Evolutionary conservation across 495 filamentous ascomycete genomes (phyloP).

Genomic region (Xylaria flabelliformis): DNA sequence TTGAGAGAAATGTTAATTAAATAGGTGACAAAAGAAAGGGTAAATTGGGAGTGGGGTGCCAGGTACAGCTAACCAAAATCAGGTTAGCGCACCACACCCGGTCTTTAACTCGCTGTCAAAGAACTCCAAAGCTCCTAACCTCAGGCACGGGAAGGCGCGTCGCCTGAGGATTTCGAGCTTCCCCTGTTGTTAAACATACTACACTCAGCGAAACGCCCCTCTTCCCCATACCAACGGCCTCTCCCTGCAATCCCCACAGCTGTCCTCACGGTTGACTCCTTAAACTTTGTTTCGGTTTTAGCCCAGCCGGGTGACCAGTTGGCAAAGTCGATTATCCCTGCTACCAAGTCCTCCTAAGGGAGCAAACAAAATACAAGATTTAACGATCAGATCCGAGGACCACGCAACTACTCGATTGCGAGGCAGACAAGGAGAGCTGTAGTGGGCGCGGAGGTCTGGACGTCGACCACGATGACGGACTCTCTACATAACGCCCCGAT

Average conservation of each 20-base stretch:
- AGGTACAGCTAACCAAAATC: slow-evolving; percentile 8
- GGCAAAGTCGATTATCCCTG: neutral
- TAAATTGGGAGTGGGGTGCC: neutral
- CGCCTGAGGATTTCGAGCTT: slow-evolving; percentile 36
- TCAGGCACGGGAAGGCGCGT: slow-evolving; percentile 37
- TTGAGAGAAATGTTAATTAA: neutral
- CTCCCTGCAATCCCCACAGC: neutral
- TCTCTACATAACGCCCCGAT: slow-evolving; percentile 95
- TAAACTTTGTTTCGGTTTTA: neutral
- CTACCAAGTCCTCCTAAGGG: neutral
- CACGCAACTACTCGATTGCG: neutral
- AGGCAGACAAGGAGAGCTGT: slow-evolving; percentile 24
- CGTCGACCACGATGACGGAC: slow-evolving; percentile 70
- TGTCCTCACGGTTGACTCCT: neutral
- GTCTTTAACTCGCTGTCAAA: slow-evolving; percentile 23
- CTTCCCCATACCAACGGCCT: slow-evolving; percentile 2
- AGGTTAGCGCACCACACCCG: slow-evolving; percentile 18
- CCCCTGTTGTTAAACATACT: slow-evolving; percentile 5
- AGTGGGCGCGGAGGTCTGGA: slow-evolving; percentile 23
- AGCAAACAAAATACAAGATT: neutral
- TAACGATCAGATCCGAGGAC: neutral
- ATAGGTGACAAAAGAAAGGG: neutral
- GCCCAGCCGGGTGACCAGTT: neutral
- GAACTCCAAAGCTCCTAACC: slow-evolving; percentile 38
- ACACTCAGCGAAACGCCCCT: neutral